Percentiles rank a stretch among this genome's conserved stretches.
Conservation (phyloP, 1,284 basidiomycete genomes). For the Pascua sp. region DNA sequence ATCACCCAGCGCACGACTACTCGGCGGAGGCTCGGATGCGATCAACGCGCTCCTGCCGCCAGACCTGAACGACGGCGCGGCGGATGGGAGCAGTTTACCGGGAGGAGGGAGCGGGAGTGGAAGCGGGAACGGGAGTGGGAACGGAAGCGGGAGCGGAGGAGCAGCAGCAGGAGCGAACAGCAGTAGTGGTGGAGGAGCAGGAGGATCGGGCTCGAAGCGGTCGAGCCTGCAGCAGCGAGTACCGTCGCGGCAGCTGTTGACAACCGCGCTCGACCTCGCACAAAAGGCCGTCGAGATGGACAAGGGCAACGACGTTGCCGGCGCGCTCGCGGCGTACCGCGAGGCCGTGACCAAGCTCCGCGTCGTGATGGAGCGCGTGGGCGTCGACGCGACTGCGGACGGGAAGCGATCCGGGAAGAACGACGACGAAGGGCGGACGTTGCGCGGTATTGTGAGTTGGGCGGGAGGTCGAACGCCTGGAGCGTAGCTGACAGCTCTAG, state of each 20-base stretch:
- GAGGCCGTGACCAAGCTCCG: slow-evolving; percentile 46
- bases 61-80: slow-evolving; percentile 8
- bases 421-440: slow-evolving; percentile 48
- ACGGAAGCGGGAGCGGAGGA: too few relatives aligned
- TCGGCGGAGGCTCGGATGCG: background rate
- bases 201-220: slow-evolving; percentile 2
- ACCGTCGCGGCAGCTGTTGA: slow-evolving; percentile 45
- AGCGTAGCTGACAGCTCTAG: slow-evolving; percentile 16
- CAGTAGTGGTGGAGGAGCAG: too few relatives aligned
- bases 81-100: slow-evolving; percentile 1
- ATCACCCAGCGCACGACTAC: background rate
- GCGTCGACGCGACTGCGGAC: slow-evolving; percentile 25
- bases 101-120: too few relatives aligned
- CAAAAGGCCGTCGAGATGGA: slow-evolving; percentile 51
- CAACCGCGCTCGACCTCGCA: slow-evolving; percentile 48
- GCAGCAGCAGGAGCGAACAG: too few relatives aligned
- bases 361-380: slow-evolving; percentile 49
- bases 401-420: slow-evolving; percentile 27
- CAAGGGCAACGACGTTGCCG: slow-evolving; percentile 46
- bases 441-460: slow-evolving; percentile 47
- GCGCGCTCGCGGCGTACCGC: slow-evolving; percentile 45
- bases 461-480: background rate
- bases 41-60: slow-evolving; percentile 9
- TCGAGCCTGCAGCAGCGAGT: slow-evolving; percentile 28
- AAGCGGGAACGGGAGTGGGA: too few relatives aligned